Evolutionary conservation across 2,329 filamentous ascomycete species (phyloP).

Genomic region (Graphiopsis chlorocephala): DNA sequence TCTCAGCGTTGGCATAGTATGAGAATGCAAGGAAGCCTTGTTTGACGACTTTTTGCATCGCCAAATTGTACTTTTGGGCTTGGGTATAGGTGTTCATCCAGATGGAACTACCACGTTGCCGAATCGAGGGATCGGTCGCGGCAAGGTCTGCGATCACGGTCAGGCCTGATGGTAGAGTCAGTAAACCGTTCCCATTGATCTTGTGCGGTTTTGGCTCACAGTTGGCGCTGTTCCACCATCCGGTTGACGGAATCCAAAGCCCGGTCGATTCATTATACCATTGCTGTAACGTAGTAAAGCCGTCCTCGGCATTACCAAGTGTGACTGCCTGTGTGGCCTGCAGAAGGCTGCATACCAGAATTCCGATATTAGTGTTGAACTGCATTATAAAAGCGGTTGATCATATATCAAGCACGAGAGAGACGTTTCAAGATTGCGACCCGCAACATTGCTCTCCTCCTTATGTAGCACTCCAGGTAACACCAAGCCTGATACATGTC

Average conservation of each 20-base stretch:
- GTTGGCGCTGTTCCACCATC: constrained; percentile 35
- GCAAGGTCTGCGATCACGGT: constrained; percentile 32
- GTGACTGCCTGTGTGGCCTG: constrained; percentile 21
- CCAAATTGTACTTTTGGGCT: constrained; percentile 30
- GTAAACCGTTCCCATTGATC: too few species aligned
- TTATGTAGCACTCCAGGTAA: not conserved
- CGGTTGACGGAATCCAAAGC: constrained; percentile 32
- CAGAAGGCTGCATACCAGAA: not conserved
- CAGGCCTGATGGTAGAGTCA: constrained; percentile 17
- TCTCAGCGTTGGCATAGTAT: constrained; percentile 10
- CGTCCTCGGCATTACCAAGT: constrained; percentile 24
- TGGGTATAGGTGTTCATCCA: constrained; percentile 26
- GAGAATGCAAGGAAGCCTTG: constrained; percentile 16
- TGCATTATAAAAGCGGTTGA: not conserved
- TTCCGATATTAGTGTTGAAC: not conserved
- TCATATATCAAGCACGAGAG: not conserved
- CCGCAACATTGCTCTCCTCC: not conserved
- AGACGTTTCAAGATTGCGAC: not conserved
- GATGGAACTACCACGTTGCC: constrained; percentile 14
- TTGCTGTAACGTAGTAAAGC: constrained; percentile 27
- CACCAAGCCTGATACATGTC: not conserved
- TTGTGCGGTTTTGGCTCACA: constrained; percentile 15
- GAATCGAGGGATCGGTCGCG: constrained; percentile 25
- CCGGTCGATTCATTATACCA: constrained; percentile 34
- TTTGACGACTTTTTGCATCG: constrained; percentile 20